Percentiles rank a stretch among this genome's conserved stretches.
phyloP scores from a whole-genome alignment of 305 asterid species.

The Fraxinus albicans region DNA sequence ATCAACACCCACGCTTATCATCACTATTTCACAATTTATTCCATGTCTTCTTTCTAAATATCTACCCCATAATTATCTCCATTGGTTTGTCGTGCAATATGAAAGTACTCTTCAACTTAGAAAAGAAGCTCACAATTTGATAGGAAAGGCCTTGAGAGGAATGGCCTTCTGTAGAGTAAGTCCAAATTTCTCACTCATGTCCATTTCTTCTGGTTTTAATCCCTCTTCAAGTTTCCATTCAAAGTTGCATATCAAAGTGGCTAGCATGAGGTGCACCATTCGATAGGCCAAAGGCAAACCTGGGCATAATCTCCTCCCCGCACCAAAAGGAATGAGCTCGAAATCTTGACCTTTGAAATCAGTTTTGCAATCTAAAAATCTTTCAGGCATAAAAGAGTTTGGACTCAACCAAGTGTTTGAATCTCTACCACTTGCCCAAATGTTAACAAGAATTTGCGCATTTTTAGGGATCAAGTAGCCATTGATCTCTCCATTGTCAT shows the following conservation, averaged over 20 bases:
- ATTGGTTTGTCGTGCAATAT: too few relatives aligned
- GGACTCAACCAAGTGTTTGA: slow-evolving; percentile 25
- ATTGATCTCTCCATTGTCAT: slow-evolving; percentile 7
- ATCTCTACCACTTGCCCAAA: slow-evolving; percentile 33
- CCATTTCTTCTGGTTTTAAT: slow-evolving; percentile 11
- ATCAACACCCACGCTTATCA: too few relatives aligned
- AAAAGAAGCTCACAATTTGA: not conserved
- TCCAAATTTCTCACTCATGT: slow-evolving; percentile 21
- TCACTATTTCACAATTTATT: too few relatives aligned
- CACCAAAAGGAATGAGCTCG: slow-evolving; percentile 15
- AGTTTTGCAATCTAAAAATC: slow-evolving; percentile 20
- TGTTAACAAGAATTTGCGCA: slow-evolving; percentile 20
- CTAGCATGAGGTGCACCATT: slow-evolving; percentile 31
- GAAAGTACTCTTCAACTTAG: too few relatives aligned
- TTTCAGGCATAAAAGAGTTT: slow-evolving; percentile 25
- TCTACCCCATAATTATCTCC: too few relatives aligned
- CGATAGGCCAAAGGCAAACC: slow-evolving; percentile 27
- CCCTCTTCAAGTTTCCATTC: slow-evolving; percentile 29
- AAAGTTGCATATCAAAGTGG: slow-evolving; percentile 23
- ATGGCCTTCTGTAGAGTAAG: not conserved
- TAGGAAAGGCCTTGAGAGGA: not conserved
- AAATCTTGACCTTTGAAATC: slow-evolving; percentile 25
- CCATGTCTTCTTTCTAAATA: too few relatives aligned
- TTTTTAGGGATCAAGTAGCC: slow-evolving; percentile 25
- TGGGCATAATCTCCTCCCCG: not conserved